These are phyloP conservation scores for Monosporascus ibericus DNA, from an alignment of 2,329 filamentous ascomycete species.

Conservation along the genomic window DNA sequence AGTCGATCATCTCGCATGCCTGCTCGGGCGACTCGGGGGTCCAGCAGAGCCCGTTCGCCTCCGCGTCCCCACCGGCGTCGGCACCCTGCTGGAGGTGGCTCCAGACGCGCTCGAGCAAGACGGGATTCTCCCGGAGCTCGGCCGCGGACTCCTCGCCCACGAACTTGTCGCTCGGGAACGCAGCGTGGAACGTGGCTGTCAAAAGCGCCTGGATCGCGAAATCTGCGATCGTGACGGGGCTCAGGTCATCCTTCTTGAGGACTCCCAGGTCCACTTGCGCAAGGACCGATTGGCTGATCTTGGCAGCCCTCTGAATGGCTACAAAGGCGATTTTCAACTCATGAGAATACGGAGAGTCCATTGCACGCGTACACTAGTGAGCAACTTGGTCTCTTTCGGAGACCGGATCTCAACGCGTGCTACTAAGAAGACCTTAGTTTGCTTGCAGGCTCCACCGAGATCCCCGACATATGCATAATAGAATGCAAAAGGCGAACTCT, in stretches of 20 bases:
- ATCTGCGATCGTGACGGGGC: constrained; percentile 53
- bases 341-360: constrained; percentile 24
- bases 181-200: constrained; percentile 40
- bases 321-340: constrained; percentile 23
- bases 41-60: constrained; percentile 19
- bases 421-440: too few species aligned
- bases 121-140: constrained; percentile 36
- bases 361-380: constrained; percentile 1
- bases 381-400: neutral
- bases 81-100: constrained; percentile 30
- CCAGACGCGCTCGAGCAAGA: constrained; percentile 42
- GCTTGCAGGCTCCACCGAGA: too few species aligned
- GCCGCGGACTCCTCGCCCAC: constrained; percentile 51
- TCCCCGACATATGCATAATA: too few species aligned
- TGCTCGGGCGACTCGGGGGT: constrained; percentile 34
- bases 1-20: constrained; percentile 49
- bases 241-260: constrained; percentile 48
- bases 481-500: too few species aligned
- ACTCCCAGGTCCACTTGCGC: constrained; percentile 41
- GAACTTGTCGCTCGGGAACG: constrained; percentile 45
- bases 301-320: constrained; percentile 34
- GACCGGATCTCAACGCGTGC: neutral
- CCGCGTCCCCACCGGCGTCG: constrained; percentile 22
- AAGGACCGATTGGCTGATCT: constrained; percentile 44
- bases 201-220: constrained; percentile 54